These are phyloP conservation scores for Candida orba DNA, from an alignment of 805 yeast genomes.

Conservation along the genomic window DNA sequence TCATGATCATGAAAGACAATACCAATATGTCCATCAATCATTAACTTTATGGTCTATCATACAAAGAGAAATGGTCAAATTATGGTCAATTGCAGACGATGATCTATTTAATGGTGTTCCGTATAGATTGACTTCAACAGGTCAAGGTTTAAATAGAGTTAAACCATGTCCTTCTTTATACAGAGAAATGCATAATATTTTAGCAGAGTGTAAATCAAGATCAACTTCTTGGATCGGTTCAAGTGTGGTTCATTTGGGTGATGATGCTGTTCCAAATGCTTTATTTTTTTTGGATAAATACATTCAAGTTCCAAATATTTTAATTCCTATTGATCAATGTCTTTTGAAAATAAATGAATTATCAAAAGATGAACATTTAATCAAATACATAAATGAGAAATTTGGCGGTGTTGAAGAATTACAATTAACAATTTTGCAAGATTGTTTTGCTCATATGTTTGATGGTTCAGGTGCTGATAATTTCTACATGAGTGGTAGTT, in stretches of 20 bases:
- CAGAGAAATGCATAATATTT: constrained; percentile 63
- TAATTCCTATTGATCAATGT: constrained; percentile 63
- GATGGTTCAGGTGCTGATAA: constrained; percentile 84
- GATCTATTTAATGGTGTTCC: constrained; percentile 52
- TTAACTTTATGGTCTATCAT: constrained; percentile 68
- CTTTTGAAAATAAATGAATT: constrained; percentile 48
- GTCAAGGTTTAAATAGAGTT: constrained; percentile 74
- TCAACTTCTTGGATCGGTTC: constrained; percentile 75
- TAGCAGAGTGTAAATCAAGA: constrained; percentile 54
- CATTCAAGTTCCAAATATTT: constrained; percentile 69
- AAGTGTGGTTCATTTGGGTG: constrained; percentile 74
- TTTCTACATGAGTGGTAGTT: constrained; percentile 76
- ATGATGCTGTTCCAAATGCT: constrained; percentile 79
- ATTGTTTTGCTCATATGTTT: constrained; percentile 40
- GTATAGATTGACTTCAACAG: constrained; percentile 62
- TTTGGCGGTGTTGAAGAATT: constrained; percentile 51
- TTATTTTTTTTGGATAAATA: constrained; percentile 73
- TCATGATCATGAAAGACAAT: constrained; percentile 68
- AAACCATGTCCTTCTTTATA: constrained; percentile 65
- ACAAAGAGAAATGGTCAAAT: constrained; percentile 68
- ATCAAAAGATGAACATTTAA: constrained; percentile 37
- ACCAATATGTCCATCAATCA: constrained; percentile 68
- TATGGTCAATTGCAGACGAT: constrained; percentile 73
- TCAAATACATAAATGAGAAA: constrained; percentile 47
- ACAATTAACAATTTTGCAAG: constrained; percentile 36